These are phyloP conservation scores for Curvularia sp. DNA, from an alignment of 2,329 filamentous ascomycete genomes.

Conservation along the genomic window DNA sequence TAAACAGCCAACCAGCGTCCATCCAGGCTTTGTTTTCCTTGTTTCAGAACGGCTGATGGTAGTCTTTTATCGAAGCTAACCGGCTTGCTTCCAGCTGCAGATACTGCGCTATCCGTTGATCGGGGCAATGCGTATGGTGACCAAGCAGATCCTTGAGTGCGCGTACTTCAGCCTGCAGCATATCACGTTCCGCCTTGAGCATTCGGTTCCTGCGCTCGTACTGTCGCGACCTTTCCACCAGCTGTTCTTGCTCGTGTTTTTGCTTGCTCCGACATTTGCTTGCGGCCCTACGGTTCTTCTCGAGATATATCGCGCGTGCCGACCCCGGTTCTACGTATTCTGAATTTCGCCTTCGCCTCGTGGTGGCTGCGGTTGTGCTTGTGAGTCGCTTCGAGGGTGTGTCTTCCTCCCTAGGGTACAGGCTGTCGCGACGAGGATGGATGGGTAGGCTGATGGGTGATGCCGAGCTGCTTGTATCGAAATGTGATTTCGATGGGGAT, in stretches of 20 bases:
- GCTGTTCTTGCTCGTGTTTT: constrained; percentile 60
- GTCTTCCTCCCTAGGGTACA: not conserved
- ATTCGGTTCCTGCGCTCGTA: constrained; percentile 39
- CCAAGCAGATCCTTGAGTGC: constrained; percentile 36
- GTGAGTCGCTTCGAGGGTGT: not conserved
- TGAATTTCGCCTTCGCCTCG: constrained; percentile 25
- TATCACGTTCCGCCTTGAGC: constrained; percentile 39
- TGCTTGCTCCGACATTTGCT: constrained; percentile 76
- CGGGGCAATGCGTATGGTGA: constrained; percentile 36
- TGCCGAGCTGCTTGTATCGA: not conserved
- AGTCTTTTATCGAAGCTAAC: constrained; percentile 13
- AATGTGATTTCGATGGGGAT: not conserved
- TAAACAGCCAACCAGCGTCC: not conserved
- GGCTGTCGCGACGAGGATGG: not conserved
- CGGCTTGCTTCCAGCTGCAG: constrained; percentile 40
- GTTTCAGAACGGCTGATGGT: not conserved
- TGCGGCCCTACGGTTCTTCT: constrained; percentile 74
- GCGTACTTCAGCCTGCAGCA: constrained; percentile 33
- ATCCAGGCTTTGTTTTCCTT: too few species aligned
- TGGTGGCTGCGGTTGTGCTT: not conserved
- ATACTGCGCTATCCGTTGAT: constrained; percentile 34
- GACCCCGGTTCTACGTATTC: constrained; percentile 36
- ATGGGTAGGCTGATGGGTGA: not conserved
- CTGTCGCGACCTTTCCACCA: constrained; percentile 55
- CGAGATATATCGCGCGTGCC: constrained; percentile 55